A percentile compares a stretch with the other conserved stretches of the same genome.
Conservation (phyloP, 352 stramenopile genomes). For the Pilasporangium apinafurcum region DNA sequence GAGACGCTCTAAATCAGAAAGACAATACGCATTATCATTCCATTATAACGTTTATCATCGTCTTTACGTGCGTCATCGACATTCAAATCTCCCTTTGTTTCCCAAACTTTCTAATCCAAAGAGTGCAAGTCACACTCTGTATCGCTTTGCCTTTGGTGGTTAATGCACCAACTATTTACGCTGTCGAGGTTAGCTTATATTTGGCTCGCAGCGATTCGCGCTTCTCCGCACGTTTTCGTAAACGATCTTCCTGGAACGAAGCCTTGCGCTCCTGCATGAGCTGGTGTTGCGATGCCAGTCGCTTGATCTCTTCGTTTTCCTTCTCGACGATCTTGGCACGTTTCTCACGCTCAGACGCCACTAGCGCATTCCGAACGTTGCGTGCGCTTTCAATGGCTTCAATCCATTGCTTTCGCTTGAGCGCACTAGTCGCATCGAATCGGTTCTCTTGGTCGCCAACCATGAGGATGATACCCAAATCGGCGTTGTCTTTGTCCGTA, state of each 20-base stretch:
- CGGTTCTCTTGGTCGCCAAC: constrained; percentile 44
- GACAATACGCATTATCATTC: too few relatives aligned
- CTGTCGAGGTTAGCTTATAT: constrained; percentile 47
- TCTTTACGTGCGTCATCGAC: too few relatives aligned
- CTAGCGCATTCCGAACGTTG: constrained; percentile 29
- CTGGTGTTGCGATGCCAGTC: constrained; percentile 39
- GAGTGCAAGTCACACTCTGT: too few relatives aligned
- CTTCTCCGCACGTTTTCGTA: constrained; percentile 48
- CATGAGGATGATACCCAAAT: constrained; percentile 44
- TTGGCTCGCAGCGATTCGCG: constrained; percentile 64
- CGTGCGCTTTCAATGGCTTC: constrained; percentile 44
- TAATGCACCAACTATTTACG: too few relatives aligned
- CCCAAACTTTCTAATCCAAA: too few relatives aligned
- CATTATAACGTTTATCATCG: too few relatives aligned
- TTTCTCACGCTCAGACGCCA: constrained; percentile 41
- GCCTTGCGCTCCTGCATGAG: constrained; percentile 49
- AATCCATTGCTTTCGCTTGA: constrained; percentile 56
- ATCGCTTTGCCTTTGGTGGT: too few relatives aligned
- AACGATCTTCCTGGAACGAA: constrained; percentile 63
- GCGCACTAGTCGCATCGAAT: constrained; percentile 37
- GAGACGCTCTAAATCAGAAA: too few relatives aligned
- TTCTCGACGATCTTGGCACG: constrained; percentile 44
- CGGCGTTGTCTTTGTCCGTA: constrained; percentile 38
- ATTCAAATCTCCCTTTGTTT: too few relatives aligned
- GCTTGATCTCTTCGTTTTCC: constrained; percentile 56